Percentiles rank a stretch among this genome's conserved stretches.
These are phyloP conservation scores for Boechera divaricarpa DNA, from an alignment of 345 rosid species.

Conservation along the genomic window DNA sequence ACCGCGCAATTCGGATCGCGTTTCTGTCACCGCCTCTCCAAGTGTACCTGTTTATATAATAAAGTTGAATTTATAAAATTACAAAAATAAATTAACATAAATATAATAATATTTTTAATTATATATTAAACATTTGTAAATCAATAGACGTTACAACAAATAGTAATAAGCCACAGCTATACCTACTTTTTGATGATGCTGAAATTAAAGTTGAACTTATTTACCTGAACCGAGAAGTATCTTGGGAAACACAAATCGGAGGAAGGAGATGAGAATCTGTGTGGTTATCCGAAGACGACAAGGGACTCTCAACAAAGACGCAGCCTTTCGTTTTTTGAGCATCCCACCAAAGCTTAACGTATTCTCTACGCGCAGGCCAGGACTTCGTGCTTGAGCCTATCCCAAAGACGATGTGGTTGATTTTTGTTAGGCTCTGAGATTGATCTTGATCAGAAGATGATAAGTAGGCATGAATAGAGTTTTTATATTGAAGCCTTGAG, in stretches of 20 bases:
- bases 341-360: constrained; percentile 81
- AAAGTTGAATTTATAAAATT: not conserved
- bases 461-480: constrained; percentile 17
- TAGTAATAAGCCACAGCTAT: not conserved
- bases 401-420: constrained; percentile 73
- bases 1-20: constrained; percentile 78
- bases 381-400: constrained; percentile 61
- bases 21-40: constrained; percentile 61
- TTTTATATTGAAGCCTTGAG: constrained; percentile 51
- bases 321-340: constrained; percentile 68
- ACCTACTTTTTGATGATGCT: not conserved
- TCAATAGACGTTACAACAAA: not conserved
- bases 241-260: constrained; percentile 68
- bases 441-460: constrained; percentile 46
- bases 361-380: constrained; percentile 65
- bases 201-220: not conserved
- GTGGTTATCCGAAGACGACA: constrained; percentile 38
- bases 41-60: constrained; percentile 49
- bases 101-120: not conserved
- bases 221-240: constrained; percentile 66
- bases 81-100: too few relatives aligned
- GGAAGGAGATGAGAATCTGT: constrained; percentile 53
- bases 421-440: constrained; percentile 44
- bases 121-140: not conserved
- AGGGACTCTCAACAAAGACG: constrained; percentile 54